Base-by-base conservation (phyloP, 2,329 filamentous ascomycete species). In the Meredithiella fracta region DNA sequence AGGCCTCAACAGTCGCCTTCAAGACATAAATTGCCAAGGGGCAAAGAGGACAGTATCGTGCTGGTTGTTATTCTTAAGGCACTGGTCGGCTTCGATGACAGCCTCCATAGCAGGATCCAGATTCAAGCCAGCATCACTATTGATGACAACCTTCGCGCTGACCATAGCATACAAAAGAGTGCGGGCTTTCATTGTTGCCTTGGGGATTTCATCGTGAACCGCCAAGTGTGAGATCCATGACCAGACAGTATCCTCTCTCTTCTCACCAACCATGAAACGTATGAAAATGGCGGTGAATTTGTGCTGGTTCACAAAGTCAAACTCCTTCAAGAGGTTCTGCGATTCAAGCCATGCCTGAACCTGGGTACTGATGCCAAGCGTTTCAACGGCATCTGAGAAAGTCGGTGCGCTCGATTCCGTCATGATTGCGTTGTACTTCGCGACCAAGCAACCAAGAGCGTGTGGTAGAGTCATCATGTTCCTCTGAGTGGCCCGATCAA, bases 401-500 rank as follows among this genome's bases (percentile, higher is more conserved):
- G 67, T 67, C 3, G 67, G 56, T 2, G 62, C 61, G 42, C 67
- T 63, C 60, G 69, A 62, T 53, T 65, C 62, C 1, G 63, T 54
- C 26, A 75, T 66, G 31, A 29, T 29, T 20, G 72, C 68, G 40
- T 70, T 67, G 31, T 66, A 65, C 61, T 78, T 72, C 15, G 72
- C 70, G 29, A 70, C 65, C 54, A 81, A 67, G 58, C 76, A 79
- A 11, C 78, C 78, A 1, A 72, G 72, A 0, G 78, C 78, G 1
- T 74, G 71, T 40, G 68, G 67, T 1, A 72, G 63, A 3, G 70
- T 79, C 77, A 81, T 79, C 61, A 80, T 69, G 38, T 76, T 76
- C 62, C 69, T 71, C 11, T 74, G 70, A 1, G 77, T 76, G 17
- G 77, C 78, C 57, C 72, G 69, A 60, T 78, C 72, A 58, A 81